These are phyloP conservation scores for Cyberlindnera euphorbiiphila DNA, from an alignment of 805 yeast genomes.

Conservation along the genomic window DNA sequence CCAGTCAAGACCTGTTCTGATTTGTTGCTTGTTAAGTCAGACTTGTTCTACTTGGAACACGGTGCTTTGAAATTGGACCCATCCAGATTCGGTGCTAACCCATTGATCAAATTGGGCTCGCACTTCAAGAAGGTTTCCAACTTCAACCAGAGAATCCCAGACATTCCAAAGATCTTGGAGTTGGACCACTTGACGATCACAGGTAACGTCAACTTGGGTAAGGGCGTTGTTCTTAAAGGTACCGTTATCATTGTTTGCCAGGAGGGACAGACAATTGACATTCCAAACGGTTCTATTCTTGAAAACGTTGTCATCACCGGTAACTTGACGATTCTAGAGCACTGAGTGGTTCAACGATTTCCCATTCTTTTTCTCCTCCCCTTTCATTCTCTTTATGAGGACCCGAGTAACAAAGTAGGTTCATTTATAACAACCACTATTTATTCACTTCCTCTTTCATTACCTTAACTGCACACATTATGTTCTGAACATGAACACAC, in stretches of 20 bases:
- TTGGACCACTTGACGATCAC: constrained; percentile 96
- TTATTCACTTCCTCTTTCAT: too few relatives aligned
- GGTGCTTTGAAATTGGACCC: constrained; percentile 86
- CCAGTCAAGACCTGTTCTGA: constrained; percentile 98
- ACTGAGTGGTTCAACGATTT: constrained; percentile 40
- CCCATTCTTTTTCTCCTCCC: not conserved
- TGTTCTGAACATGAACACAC: too few relatives aligned
- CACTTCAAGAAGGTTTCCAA: constrained; percentile 94
- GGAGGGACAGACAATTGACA: constrained; percentile 94
- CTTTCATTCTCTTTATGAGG: too few relatives aligned
- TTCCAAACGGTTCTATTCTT: constrained; percentile 92
- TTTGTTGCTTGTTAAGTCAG: constrained; percentile 89
- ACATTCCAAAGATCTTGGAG: constrained; percentile 94
- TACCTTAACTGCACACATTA: too few relatives aligned
- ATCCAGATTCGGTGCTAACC: constrained; percentile 83
- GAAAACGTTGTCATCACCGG: constrained; percentile 98
- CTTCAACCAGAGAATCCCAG: constrained; percentile 85
- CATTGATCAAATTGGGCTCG: constrained; percentile 92
- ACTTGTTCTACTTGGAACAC: constrained; percentile 83
- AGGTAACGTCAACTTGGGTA: constrained; percentile 91
- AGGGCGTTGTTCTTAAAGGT: constrained; percentile 87
- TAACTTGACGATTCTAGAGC: constrained; percentile 90
- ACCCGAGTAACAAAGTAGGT: too few relatives aligned
- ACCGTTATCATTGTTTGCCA: constrained; percentile 97
- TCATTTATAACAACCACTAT: too few relatives aligned